Evolutionary conservation across 2,329 filamentous ascomycete species (phyloP).

Genomic region (Exophiala viscosa): DNA sequence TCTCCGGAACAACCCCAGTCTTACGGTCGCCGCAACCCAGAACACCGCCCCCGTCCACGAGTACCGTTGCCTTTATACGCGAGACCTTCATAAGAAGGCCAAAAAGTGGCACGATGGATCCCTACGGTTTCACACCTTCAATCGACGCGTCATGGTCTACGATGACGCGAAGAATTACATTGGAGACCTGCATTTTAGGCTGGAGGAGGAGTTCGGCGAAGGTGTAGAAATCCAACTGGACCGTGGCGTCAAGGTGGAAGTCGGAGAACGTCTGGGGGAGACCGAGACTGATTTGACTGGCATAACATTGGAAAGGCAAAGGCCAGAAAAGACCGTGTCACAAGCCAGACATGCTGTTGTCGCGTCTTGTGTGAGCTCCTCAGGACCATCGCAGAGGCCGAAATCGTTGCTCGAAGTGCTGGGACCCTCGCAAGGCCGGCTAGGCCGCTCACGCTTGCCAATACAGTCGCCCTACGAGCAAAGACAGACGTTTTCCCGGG

Average conservation of each 20-base stretch:
- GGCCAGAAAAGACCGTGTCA: constrained; percentile 25
- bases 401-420: constrained; percentile 62
- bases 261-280: constrained; percentile 68
- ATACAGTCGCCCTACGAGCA: constrained; percentile 64
- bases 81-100: constrained; percentile 78
- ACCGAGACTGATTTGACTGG: constrained; percentile 74
- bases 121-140: constrained; percentile 85
- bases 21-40: constrained; percentile 49
- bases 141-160: constrained; percentile 85
- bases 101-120: constrained; percentile 93
- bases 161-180: constrained; percentile 76
- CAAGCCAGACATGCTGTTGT: constrained; percentile 31
- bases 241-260: constrained; percentile 72
- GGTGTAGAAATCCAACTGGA: constrained; percentile 81
- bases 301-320: constrained; percentile 63
- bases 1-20: constrained; percentile 33
- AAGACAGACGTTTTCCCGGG: constrained; percentile 34
- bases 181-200: constrained; percentile 78
- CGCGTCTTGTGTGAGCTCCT: constrained; percentile 38
- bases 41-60: constrained; percentile 74
- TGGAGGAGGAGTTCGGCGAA: constrained; percentile 65
- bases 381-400: constrained; percentile 47
- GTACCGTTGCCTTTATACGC: constrained; percentile 80
- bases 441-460: constrained; percentile 58
- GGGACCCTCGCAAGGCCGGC: constrained; percentile 60